Conservation (phyloP, 805 yeast genomes). For the Ogataea corticis region DNA sequence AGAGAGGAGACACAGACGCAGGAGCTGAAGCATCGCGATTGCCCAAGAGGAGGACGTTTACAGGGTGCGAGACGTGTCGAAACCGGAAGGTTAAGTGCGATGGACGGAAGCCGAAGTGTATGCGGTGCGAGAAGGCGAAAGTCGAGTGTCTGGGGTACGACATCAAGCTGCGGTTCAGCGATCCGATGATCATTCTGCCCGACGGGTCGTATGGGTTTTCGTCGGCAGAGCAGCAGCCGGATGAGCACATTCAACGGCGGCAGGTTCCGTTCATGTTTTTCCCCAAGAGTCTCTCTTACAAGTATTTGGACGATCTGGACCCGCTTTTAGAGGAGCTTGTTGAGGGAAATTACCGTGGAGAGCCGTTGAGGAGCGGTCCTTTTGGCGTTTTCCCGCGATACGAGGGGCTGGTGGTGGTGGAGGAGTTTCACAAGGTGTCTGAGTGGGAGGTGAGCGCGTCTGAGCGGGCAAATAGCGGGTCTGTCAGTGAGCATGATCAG, state of each 20-base stretch:
- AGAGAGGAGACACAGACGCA: not conserved
- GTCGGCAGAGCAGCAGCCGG: constrained; percentile 7
- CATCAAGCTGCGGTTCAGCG: constrained; percentile 48
- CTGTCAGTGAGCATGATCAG: not conserved
- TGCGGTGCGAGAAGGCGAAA: constrained; percentile 46
- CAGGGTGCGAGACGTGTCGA: constrained; percentile 61
- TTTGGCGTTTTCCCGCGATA: constrained; percentile 25
- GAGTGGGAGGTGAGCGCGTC: no score
- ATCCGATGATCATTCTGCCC: constrained; percentile 36
- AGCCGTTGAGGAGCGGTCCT: constrained; percentile 35
- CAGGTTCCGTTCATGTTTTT: constrained; percentile 45
- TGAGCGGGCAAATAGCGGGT: no score
- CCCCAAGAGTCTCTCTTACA: constrained; percentile 37
- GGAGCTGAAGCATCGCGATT: constrained; percentile 2
- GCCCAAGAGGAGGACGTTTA: constrained; percentile 35
- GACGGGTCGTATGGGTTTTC: constrained; percentile 24
- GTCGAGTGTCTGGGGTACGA: constrained; percentile 51
- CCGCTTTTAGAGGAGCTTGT: constrained; percentile 32
- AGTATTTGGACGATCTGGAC: constrained; percentile 42
- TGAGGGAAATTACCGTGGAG: constrained; percentile 17
- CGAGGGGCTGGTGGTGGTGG: not conserved
- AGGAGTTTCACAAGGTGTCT: not conserved
- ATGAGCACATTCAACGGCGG: constrained; percentile 41
- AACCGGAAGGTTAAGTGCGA: constrained; percentile 56
- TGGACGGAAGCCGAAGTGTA: constrained; percentile 44